Conservation (phyloP, 495 filamentous ascomycete genomes). For the Lentithecium fluviatile region DNA sequence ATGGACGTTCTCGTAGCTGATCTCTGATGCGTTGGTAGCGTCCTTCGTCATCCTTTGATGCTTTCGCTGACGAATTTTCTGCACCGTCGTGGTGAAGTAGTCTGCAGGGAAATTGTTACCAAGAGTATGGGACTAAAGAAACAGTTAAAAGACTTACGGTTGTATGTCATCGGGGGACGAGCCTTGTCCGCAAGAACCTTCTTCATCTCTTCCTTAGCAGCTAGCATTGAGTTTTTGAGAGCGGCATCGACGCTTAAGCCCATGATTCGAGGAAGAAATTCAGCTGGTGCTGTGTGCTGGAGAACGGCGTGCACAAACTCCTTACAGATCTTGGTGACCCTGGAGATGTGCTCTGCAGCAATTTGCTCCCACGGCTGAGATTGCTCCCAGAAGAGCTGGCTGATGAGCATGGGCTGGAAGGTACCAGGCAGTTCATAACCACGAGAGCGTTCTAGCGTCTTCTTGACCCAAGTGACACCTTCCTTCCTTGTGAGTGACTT, state of each 20-base stretch:
- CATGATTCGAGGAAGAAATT: slow-evolving; percentile 22
- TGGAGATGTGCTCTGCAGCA: slow-evolving; percentile 32
- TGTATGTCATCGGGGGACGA: slow-evolving; percentile 37
- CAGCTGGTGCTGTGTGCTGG: slow-evolving; percentile 13
- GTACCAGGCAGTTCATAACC: slow-evolving; percentile 34
- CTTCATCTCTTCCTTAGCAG: slow-evolving; percentile 23
- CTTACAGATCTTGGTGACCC: slow-evolving; percentile 29
- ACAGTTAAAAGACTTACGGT: slow-evolving; percentile 9
- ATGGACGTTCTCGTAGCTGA: too few species aligned
- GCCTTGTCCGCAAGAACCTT: slow-evolving; percentile 30
- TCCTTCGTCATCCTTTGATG: too few species aligned
- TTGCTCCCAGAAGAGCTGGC: slow-evolving; percentile 38
- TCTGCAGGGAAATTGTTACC: too few species aligned
- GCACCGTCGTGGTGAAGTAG: slow-evolving; percentile 34
- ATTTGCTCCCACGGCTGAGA: slow-evolving; percentile 26
- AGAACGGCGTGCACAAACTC: slow-evolving; percentile 29
- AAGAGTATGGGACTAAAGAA: background rate
- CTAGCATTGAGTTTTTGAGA: background rate
- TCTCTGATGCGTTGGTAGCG: too few species aligned
- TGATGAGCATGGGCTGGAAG: slow-evolving; percentile 34
- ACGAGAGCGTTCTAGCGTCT: slow-evolving; percentile 25
- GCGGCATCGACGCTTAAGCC: slow-evolving; percentile 28
- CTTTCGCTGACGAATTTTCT: slow-evolving; percentile 28
- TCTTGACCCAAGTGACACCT: slow-evolving; percentile 29
- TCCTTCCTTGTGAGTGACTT: background rate